phyloP scores from a whole-genome alignment of 2,329 filamentous ascomycete species.

The Phialophora macrospora region DNA sequence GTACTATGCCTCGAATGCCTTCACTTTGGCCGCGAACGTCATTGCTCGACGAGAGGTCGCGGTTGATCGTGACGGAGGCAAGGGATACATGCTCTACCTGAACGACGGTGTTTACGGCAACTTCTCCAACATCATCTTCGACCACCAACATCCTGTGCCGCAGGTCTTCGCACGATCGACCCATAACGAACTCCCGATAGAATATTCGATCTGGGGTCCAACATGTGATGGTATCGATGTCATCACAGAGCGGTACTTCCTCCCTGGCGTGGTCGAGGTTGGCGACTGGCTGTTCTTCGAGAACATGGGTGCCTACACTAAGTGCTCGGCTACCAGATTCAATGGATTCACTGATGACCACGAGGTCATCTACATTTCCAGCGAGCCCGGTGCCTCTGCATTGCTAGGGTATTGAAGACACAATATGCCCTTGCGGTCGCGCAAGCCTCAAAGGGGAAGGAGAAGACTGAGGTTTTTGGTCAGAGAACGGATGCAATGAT shows the following conservation, averaged over 20 bases:
- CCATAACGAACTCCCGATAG: conserved; percentile 59
- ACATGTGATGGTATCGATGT: conserved; percentile 98
- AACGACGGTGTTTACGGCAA: conserved; percentile 93
- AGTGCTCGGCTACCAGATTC: conserved; percentile 96
- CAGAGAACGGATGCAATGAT: background rate
- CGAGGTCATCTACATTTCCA: conserved; percentile 92
- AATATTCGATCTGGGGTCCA: conserved; percentile 97
- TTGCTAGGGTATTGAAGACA: conserved; percentile 60
- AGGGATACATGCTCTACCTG: conserved; percentile 94
- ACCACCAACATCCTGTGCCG: conserved; percentile 76
- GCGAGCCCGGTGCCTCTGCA: conserved; percentile 82
- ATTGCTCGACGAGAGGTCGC: conserved; percentile 91
- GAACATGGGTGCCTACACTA: conserved; percentile 98
- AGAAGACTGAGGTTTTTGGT: background rate
- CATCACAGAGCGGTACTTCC: conserved; percentile 79
- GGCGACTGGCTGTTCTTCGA: conserved; percentile 99
- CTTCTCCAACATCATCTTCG: conserved; percentile 37
- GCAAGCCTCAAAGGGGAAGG: background rate
- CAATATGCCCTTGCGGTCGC: background rate
- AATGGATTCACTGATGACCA: conserved; percentile 95
- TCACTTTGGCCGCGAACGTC: conserved; percentile 92
- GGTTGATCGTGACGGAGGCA: conserved; percentile 65
- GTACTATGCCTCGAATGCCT: conserved; percentile 92
- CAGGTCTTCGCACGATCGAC: conserved; percentile 68
- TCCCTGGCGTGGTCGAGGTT: conserved; percentile 78